phyloP scores from a whole-genome alignment of 73 alveolate genomes.

The Paramecium pentaurelia region DNA sequence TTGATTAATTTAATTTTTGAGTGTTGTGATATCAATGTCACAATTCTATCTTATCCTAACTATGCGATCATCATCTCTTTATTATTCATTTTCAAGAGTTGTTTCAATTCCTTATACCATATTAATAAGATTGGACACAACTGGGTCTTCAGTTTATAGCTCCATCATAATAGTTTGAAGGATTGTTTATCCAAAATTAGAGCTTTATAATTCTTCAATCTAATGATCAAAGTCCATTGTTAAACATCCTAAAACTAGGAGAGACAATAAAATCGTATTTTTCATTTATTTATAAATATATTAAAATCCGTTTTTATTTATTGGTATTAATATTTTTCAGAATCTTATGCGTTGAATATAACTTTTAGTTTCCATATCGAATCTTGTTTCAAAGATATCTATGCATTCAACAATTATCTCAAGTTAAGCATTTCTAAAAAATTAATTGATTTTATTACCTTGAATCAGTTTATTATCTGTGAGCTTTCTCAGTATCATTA shows the following conservation, averaged over 20 bases:
- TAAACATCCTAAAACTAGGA: neutral
- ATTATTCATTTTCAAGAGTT: conserved; percentile 13
- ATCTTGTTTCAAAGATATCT: conserved; percentile 41
- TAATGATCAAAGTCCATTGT: neutral
- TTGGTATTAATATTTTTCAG: neutral
- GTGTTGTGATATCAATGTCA: conserved; percentile 27
- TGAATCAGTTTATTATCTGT: neutral
- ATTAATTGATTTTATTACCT: neutral
- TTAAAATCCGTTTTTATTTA: conserved; percentile 36
- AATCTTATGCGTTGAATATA: conserved; percentile 18
- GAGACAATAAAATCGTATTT: neutral
- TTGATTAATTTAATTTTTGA: neutral
- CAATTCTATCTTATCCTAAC: conserved; percentile 37
- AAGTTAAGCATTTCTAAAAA: neutral
- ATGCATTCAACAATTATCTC: conserved; percentile 7
- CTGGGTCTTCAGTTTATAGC: conserved; percentile 39
- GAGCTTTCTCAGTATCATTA: neutral
- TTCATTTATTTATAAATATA: neutral
- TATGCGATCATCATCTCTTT: conserved; percentile 37
- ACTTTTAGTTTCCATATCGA: conserved; percentile 28
- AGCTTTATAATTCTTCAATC: neutral
- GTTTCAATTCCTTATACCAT: conserved; percentile 1
- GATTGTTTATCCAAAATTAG: conserved; percentile 37
- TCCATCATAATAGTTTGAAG: conserved; percentile 41
- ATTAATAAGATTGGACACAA: conserved; percentile 34